These are phyloP conservation scores for Penstemon eatonii DNA, from an alignment of 257 asterid species.

Conservation along the genomic window DNA sequence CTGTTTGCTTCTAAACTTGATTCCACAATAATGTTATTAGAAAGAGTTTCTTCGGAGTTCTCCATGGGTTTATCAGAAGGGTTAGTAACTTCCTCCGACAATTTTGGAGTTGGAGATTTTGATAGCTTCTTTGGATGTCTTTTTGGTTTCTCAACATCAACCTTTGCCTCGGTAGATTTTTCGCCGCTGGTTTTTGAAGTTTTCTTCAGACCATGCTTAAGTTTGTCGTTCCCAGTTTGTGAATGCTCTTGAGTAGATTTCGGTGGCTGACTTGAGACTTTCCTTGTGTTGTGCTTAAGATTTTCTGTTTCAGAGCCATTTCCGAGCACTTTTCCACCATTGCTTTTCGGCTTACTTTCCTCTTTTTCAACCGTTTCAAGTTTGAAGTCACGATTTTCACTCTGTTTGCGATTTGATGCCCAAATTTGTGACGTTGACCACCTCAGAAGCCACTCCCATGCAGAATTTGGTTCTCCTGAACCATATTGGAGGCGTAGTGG, in stretches of 20 bases:
- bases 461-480: conserved; percentile 52
- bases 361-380: conserved; percentile 29
- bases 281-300: conserved; percentile 35
- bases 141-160: conserved; percentile 29
- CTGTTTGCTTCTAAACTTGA: conserved; percentile 7
- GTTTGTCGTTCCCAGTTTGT: conserved; percentile 38
- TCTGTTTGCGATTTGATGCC: conserved; percentile 32
- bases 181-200: conserved; percentile 28
- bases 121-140: conserved; percentile 27
- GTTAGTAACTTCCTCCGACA: conserved; percentile 20
- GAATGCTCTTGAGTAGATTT: conserved; percentile 30
- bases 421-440: conserved; percentile 56
- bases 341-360: conserved; percentile 30
- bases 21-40: conserved; percentile 6
- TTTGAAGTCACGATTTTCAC: conserved; percentile 25
- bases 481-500: conserved; percentile 49
- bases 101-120: conserved; percentile 25
- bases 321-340: conserved; percentile 25
- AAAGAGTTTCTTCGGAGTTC: conserved; percentile 20
- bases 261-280: conserved; percentile 28
- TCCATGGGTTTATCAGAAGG: conserved; percentile 18
- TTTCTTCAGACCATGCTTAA: conserved; percentile 37
- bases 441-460: conserved; percentile 59
- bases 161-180: conserved; percentile 22
- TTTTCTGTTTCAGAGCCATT: conserved; percentile 38